Base-by-base conservation (phyloP, 2,329 filamentous ascomycete genomes). In the Calonectria fujianensis region DNA sequence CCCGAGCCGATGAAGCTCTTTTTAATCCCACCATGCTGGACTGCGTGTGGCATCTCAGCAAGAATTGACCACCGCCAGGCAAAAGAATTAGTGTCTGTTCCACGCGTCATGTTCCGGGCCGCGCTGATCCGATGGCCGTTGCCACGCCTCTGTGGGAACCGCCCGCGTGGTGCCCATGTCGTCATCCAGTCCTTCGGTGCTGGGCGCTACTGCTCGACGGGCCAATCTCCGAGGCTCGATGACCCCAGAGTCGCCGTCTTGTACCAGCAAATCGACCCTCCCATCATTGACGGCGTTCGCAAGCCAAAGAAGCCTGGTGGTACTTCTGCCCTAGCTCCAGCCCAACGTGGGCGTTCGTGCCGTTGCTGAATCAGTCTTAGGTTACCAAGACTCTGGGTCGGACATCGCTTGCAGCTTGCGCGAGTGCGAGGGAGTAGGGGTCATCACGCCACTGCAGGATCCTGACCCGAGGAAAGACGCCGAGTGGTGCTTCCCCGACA, bases 251-350 rank as follows among this genome's bases (percentile, higher is more conserved):
- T 90, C 4, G 88, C 88, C 4, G 83, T 89, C 0, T 79, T 90
- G 1, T 87, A 87, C 69, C 88, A 90, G 79, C 86, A 83, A 9
- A 83, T 89, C 61, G 85, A 88, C 1, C 86, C 88, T 7, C 88
- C 88, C 0, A 45, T 87, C 5, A 86, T 89, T 64, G 85, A 88
- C 70, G 88, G 88, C 1, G 84, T 87, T 6, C 82, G 81, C 20
- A 90, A 90, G 74, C 88, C 88, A 2, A 86, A 82, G 77, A 90
- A 90, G 73, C 88, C 88, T 14, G 87, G 87, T 70, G 76, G 77
- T 77, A 50, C 39, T 24, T 16, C 37, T 16, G 37, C 37, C 13
- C 27, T n/a, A 29, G 27, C 61, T 14, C 54, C 14, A 29, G 31
- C 35, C 11, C 20, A 74, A 7, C 20, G 6, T 14, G 14, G 27